Evolutionary conservation across 2,329 filamentous ascomycete species (phyloP).

Genomic region (Alternaria postmessia): DNA sequence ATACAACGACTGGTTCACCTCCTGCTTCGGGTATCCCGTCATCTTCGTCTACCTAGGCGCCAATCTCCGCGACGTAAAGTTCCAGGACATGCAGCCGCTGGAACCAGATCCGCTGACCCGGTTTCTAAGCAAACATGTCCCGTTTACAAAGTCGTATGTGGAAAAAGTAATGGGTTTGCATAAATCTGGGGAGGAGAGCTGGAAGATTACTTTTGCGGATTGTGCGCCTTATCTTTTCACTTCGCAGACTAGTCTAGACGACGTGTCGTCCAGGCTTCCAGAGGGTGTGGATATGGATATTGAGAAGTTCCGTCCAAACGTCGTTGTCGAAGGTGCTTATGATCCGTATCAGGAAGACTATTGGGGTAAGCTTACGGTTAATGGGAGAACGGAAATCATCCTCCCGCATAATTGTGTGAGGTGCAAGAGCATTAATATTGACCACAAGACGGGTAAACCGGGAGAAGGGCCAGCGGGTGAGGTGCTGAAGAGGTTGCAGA

Average conservation of each 20-base stretch:
- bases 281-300: constrained; percentile 53
- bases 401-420: constrained; percentile 57
- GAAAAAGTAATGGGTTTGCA: constrained; percentile 43
- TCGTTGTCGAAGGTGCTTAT: constrained; percentile 53
- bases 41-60: constrained; percentile 55
- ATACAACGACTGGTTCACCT: constrained; percentile 56
- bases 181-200: constrained; percentile 24
- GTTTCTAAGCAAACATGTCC: constrained; percentile 24
- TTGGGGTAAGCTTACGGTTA: constrained; percentile 53
- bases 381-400: constrained; percentile 41
- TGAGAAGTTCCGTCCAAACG: constrained; percentile 58
- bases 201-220: constrained; percentile 73
- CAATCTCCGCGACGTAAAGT: constrained; percentile 53
- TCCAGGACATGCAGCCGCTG: constrained; percentile 38
- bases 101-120: constrained; percentile 24
- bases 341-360: constrained; percentile 57
- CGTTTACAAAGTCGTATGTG: constrained; percentile 17
- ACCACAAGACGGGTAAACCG: constrained; percentile 55
- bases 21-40: constrained; percentile 55
- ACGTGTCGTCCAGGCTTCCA: constrained; percentile 62
- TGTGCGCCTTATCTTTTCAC: constrained; percentile 77
- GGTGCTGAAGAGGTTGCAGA: constrained; percentile 57
- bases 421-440: constrained; percentile 58
- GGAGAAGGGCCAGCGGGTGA: constrained; percentile 49
- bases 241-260: constrained; percentile 72